phyloP scores from a whole-genome alignment of 192 early-diverging fungal species.

The Gryganskiella cystojenkinii region DNA sequence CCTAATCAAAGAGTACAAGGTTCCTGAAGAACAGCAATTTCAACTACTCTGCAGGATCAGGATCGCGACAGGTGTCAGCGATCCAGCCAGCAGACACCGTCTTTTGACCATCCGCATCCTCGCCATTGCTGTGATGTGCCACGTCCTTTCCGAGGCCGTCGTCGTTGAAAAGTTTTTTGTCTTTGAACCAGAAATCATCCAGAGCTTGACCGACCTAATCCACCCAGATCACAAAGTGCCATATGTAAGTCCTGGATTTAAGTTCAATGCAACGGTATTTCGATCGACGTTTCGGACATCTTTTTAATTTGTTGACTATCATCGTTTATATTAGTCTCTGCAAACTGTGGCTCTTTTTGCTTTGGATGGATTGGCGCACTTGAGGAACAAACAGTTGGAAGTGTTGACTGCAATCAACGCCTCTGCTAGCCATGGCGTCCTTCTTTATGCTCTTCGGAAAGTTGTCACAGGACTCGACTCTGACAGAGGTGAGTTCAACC shows the following conservation, averaged over 20 bases:
- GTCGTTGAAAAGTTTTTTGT: constrained; percentile 80
- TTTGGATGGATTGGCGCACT: constrained; percentile 85
- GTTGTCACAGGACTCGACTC: constrained; percentile 67
- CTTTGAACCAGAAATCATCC: constrained; percentile 90
- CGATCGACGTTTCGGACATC: neutral
- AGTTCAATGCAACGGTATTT: no score
- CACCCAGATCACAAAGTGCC: constrained; percentile 74
- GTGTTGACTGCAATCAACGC: constrained; percentile 90
- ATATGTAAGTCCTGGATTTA: constrained; percentile 52
- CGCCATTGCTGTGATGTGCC: constrained; percentile 80
- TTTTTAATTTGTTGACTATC: neutral
- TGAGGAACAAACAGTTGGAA: constrained; percentile 79
- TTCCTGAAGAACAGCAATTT: constrained; percentile 81
- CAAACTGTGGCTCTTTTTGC: constrained; percentile 86
- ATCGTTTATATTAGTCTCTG: constrained; percentile 59
- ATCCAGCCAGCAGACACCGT: constrained; percentile 60
- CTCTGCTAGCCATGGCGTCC: constrained; percentile 91
- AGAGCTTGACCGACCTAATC: constrained; percentile 79
- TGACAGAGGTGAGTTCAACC: constrained; percentile 30
- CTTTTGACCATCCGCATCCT: constrained; percentile 81
- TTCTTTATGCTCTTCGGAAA: constrained; percentile 85
- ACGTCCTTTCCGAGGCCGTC: constrained; percentile 69
- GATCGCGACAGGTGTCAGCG: constrained; percentile 70
- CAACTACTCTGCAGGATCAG: constrained; percentile 84
- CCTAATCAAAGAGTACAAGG: constrained; percentile 72